These are phyloP conservation scores for Acidomyces sp. DNA, from an alignment of 495 filamentous ascomycete genomes.

Conservation along the genomic window DNA sequence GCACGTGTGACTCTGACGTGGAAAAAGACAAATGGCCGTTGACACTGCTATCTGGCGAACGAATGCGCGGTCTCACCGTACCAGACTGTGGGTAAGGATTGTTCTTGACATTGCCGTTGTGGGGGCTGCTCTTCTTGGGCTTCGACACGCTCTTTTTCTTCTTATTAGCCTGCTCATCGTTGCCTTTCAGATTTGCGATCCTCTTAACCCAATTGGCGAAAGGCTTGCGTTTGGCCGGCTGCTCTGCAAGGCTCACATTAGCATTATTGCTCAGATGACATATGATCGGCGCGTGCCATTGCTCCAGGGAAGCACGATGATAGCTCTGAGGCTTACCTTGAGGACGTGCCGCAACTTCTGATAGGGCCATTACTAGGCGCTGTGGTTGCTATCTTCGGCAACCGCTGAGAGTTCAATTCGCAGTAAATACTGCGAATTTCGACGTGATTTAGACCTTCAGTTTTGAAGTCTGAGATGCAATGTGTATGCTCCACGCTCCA, in stretches of 20 bases:
- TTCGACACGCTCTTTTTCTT: conserved; percentile 38
- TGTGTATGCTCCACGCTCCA: no score
- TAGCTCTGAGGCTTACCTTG: background rate
- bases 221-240: conserved; percentile 62
- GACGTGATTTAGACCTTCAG: no score
- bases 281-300: background rate
- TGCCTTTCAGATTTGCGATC: conserved; percentile 52
- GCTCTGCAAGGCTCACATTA: conserved; percentile 33
- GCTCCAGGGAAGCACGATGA: background rate
- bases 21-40: conserved; percentile 44
- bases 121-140: conserved; percentile 41
- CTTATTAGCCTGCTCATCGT: conserved; percentile 18
- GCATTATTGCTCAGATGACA: background rate
- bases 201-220: conserved; percentile 94
- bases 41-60: conserved; percentile 28
- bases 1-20: conserved; percentile 1
- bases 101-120: conserved; percentile 47
- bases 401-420: no score
- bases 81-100: conserved; percentile 72
- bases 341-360: no score
- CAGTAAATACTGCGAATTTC: no score
- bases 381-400: no score
- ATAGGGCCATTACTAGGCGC: no score
- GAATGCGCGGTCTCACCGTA: conserved; percentile 31
- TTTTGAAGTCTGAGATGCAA: no score